Conservation (phyloP, 1,139 yeast species). For the Candida sanyaensis region DNA sequence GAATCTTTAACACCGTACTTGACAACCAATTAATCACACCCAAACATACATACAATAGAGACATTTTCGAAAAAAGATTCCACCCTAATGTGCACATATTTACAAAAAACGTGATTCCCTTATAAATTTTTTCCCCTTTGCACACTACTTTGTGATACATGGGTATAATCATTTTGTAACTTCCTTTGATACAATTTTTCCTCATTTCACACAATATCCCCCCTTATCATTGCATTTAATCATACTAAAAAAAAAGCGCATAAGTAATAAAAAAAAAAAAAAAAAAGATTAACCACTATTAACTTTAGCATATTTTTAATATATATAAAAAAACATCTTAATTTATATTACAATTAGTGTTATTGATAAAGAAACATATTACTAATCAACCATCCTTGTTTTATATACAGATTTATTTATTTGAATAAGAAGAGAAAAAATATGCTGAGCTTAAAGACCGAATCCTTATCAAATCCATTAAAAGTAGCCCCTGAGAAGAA, state of each 20-base stretch:
- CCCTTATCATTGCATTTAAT: conserved; percentile 1
- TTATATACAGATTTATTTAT: no score
- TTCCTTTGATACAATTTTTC: not conserved
- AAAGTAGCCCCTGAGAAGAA: not conserved
- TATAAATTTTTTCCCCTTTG: not conserved
- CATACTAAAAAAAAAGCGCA: conserved; percentile 1
- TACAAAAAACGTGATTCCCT: not conserved
- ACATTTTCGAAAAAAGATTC: not conserved
- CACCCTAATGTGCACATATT: not conserved
- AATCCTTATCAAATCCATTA: not conserved
- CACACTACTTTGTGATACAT: not conserved
- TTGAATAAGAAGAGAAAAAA: no score
- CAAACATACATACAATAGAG: not conserved
- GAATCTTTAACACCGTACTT: not conserved
- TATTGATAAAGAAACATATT: no score
- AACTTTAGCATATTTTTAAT: no score
- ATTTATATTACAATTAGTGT: no score
- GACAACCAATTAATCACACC: not conserved
- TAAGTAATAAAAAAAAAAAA: no score
- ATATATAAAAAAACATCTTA: no score
- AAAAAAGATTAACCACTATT: no score
- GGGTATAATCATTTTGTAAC: not conserved
- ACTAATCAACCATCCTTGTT: no score
- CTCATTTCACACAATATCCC: not conserved
- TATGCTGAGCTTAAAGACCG: not conserved